Percentiles rank a stretch among this genome's conserved stretches.
Evolutionary conservation across 805 yeast species (phyloP).

Genomic region (Blastobotrys chiropterorum): DNA sequence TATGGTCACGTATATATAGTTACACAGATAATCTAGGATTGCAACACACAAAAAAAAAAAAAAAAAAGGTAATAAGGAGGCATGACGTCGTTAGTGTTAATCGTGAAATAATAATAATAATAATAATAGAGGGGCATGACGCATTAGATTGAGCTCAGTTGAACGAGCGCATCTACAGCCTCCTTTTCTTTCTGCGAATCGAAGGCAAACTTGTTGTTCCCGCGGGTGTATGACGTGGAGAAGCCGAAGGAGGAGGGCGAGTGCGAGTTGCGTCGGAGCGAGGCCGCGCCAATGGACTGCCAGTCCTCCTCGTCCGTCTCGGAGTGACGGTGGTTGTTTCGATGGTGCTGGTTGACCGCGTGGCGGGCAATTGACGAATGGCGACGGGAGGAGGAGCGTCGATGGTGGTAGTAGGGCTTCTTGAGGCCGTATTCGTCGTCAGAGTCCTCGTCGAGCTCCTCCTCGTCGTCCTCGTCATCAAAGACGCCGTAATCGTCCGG

Average conservation of each 20-base stretch:
- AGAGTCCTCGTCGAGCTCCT: slow-evolving; percentile 33
- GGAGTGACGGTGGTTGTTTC: slow-evolving; percentile 30
- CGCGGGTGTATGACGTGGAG: slow-evolving; percentile 6
- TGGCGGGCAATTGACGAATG: slow-evolving; percentile 1
- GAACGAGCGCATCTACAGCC: slow-evolving; percentile 64
- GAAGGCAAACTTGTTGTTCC: slow-evolving; percentile 1
- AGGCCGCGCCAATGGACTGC: slow-evolving; percentile 81
- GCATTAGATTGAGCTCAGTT: slow-evolving; percentile 35
- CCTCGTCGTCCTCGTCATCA: slow-evolving; percentile 29
- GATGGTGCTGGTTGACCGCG: slow-evolving; percentile 1
- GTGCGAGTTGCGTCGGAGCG: slow-evolving; percentile 38
- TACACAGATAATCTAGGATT: not conserved
- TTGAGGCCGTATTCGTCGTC: slow-evolving; percentile 26
- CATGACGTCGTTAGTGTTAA: not conserved
- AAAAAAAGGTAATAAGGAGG: too few relatives aligned
- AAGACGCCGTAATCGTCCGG: slow-evolving; percentile 23
- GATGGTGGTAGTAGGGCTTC: not conserved
- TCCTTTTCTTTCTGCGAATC: slow-evolving; percentile 38
- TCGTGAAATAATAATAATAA: slow-evolving; percentile 1
- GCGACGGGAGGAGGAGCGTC: not conserved
- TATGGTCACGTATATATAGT: too few relatives aligned
- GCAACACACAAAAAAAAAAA: not conserved
- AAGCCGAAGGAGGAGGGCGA: slow-evolving; percentile 4
- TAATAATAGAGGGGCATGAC: not conserved
- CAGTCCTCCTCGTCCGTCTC: slow-evolving; percentile 98